A percentile compares a stretch with the other conserved stretches of the same genome.
phyloP scores from a whole-genome alignment of 2,329 filamentous ascomycete genomes.

The Trichoderma guizhouense region DNA sequence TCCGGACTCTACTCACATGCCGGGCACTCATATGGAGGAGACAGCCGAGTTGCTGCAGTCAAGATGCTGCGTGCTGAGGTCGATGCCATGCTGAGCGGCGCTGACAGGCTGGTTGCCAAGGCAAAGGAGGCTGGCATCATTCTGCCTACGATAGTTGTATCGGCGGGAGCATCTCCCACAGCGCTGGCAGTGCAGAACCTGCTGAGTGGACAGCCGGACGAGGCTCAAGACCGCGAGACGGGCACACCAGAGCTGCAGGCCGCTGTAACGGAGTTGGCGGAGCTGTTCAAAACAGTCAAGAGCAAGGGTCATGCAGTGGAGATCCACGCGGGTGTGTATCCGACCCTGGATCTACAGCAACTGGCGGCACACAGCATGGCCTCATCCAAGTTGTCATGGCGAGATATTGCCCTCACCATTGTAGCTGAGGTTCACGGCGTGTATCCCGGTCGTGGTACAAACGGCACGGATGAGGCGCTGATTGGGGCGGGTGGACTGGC shows the following conservation, averaged over 20 bases:
- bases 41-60: constrained; percentile 31
- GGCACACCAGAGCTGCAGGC: constrained; percentile 21
- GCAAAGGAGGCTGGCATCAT: constrained; percentile 21
- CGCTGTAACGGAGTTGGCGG: constrained; percentile 22
- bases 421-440: constrained; percentile 69
- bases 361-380: constrained; percentile 64
- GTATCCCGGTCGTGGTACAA: constrained; percentile 57
- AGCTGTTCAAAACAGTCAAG: constrained; percentile 29
- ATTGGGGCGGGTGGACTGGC: constrained; percentile 67
- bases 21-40: constrained; percentile 62
- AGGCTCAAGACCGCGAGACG: constrained; percentile 11
- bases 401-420: constrained; percentile 63
- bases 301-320: constrained; percentile 52
- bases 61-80: constrained; percentile 32
- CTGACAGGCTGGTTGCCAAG: constrained; percentile 22
- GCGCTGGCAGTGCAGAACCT: constrained; percentile 38
- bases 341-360: constrained; percentile 74
- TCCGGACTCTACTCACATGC: constrained; percentile 71
- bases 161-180: constrained; percentile 75
- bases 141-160: constrained; percentile 42
- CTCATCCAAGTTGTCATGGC: constrained; percentile 41
- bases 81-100: constrained; percentile 27
- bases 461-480: constrained; percentile 57
- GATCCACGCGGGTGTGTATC: constrained; percentile 74
- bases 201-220: constrained; percentile 12